Evolutionary conservation across 768 basidiomycete genomes (phyloP), one percentile per base, ranked within the genome.

Genomic region (Psilocybe tampanensis): DNA sequence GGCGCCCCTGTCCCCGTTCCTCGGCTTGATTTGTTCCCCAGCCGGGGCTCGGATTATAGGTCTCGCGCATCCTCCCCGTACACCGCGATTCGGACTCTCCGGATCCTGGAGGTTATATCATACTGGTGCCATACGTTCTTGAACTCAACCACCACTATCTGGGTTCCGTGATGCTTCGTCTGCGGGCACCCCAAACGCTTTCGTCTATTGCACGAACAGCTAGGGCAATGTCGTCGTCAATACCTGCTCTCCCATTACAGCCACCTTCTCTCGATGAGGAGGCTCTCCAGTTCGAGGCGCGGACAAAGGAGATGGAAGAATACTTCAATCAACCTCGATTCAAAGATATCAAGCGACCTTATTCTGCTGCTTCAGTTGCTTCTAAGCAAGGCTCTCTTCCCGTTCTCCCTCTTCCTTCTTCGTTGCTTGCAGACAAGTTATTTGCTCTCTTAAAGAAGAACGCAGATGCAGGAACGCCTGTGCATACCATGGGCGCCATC

Each of bases 401-500:
- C 8, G 84, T 92, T 17, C 75, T 88, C 15, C 88, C 91, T 4
- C 82, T 90, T 24, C 88, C 88, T 8, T 87, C 88, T 2, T 86
- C 88, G 8, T 69, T 92, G n/a, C 82, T 92, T 8, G 87, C 95
- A 15, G 83, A 94, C 76, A 96, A 96, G 72, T 81, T 98, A n/a
- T 90, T 84, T 69, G 75, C 77, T 12, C 67, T 87, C 8, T 79
- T 98, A 45, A 75, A 79, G 18, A 80, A 83, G 47, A 86, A 88
- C 43, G 83, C 85, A 21, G 80, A 77, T 34, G 82, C 81, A 36
- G 81, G 82, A 26, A 77, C 78, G 60, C 93, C 94, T 0, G 83
- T 96, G 12, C 91, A 93, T 64, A 96, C 95, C 1, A 88, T 95
- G 84, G 94, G 94, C 39, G 94, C 92, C 3, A 89, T 97, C 59